Base-by-base conservation (phyloP, 176 grass and related monocot species). In the Oryza longistaminata region DNA sequence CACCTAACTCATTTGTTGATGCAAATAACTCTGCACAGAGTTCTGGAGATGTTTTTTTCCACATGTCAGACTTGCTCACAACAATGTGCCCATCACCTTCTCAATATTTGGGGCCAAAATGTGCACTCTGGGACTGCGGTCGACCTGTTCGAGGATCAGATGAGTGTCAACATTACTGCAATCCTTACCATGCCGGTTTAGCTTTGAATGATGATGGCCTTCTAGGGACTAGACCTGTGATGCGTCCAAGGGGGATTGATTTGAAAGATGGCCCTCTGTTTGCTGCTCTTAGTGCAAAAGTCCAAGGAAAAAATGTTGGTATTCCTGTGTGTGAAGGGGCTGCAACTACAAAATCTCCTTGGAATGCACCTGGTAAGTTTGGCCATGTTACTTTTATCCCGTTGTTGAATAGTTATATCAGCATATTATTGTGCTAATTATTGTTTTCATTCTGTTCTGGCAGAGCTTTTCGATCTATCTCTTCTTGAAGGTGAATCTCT, bases 281-380 rank as follows among this genome's bases (percentile, higher is more conserved):
- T 89, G 75, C 79, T 44, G 92, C 92, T 84, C 92, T 97, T n/a
- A 84, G 74, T 79, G 95, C 92, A 74, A 97, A 93, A 86, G 79
- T 92, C 48, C 87, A 90, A 74, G 92, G 85, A 66, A 97, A 94
- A 64, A 92, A 94, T 81, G 95, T 93, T 34, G 95, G 95, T 67
- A 88, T 97, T 80, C 95, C 92, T 82, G 95, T 97, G 31, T 97
- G 95, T 90, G 90, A 88, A 91, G 95, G 95, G 11, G 95, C 95
- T 88, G 95, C 92, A 71, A 94, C 95, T 46, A 75, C 92, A 73
- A 97, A 97, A 73, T 94, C 95, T n/a, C 92, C 92, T 72, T 97
- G 95, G 95, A 97, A 97, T 88, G 92, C 88, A 62, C 90, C 88
- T 84, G 92, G 95, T 97, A 93, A 46, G 84, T 31, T 69, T 78